phyloP scores from a whole-genome alignment of 2,329 filamentous ascomycete genomes.

The Verticillium nonalfalfae region DNA sequence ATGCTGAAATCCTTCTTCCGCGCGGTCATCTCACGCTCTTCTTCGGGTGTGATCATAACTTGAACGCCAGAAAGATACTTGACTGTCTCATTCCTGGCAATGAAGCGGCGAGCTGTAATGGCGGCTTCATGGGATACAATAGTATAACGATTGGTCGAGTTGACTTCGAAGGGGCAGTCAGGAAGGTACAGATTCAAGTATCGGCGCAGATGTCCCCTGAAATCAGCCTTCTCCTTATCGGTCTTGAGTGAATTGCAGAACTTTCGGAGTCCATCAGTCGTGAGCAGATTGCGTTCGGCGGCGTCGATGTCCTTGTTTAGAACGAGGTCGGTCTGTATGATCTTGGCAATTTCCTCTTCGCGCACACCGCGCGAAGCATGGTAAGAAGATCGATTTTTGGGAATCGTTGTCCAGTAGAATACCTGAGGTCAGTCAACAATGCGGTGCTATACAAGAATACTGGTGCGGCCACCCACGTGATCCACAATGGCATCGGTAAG shows the following conservation, averaged over 20 bases:
- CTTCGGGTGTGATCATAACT: slow-evolving; percentile 85
- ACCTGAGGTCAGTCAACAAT: slow-evolving; percentile 47
- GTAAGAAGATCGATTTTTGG: slow-evolving; percentile 87
- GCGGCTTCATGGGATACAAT: slow-evolving; percentile 85
- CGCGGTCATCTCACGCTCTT: slow-evolving; percentile 74
- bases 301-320: slow-evolving; percentile 63
- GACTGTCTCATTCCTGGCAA: slow-evolving; percentile 77
- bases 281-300: slow-evolving; percentile 68
- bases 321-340: slow-evolving; percentile 61
- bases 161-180: slow-evolving; percentile 91
- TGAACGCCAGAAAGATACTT: slow-evolving; percentile 90
- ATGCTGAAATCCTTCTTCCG: slow-evolving; percentile 94
- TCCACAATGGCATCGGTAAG: slow-evolving; percentile 93
- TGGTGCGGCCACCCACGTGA: slow-evolving; percentile 56
- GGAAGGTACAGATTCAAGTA: slow-evolving; percentile 91
- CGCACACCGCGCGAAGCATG: slow-evolving; percentile 75
- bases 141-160: slow-evolving; percentile 88
- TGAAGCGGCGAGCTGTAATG: slow-evolving; percentile 71
- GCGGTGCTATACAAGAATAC: background rate
- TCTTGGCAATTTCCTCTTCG: slow-evolving; percentile 54
- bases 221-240: slow-evolving; percentile 75
- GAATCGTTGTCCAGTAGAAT: slow-evolving; percentile 94
- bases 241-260: slow-evolving; percentile 64
- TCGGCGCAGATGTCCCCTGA: slow-evolving; percentile 75
- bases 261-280: slow-evolving; percentile 66